Conservation (phyloP, 805 yeast species). For the Yarrowia porcina region DNA sequence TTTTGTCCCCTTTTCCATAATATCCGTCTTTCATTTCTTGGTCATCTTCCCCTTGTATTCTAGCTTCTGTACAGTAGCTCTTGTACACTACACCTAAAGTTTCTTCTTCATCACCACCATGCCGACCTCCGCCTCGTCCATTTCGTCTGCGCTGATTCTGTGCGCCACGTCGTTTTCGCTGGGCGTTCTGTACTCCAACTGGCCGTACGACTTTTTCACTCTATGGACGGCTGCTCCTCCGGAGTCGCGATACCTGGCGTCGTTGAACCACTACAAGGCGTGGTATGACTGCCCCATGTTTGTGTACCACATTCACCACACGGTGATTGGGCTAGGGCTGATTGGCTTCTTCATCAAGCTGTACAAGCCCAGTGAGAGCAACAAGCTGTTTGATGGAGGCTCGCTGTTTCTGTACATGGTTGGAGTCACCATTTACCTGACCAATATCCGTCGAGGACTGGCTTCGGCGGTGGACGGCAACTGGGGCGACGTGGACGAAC, state of each 20-base stretch:
- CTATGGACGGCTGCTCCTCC: slow-evolving; percentile 60
- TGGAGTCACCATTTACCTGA: slow-evolving; percentile 73
- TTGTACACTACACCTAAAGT: no score
- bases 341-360: slow-evolving; percentile 72
- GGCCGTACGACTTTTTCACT: slow-evolving; percentile 76
- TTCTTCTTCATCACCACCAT: slow-evolving; percentile 24
- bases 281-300: slow-evolving; percentile 66
- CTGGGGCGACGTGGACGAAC: slow-evolving; percentile 92
- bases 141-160: slow-evolving; percentile 36
- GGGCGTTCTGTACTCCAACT: slow-evolving; percentile 74
- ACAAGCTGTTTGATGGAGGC: slow-evolving; percentile 87
- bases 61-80: no score
- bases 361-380: slow-evolving; percentile 81
- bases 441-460: slow-evolving; percentile 80
- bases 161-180: slow-evolving; percentile 66
- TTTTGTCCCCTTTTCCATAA: no score
- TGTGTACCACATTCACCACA: slow-evolving; percentile 61
- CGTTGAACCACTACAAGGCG: slow-evolving; percentile 68
- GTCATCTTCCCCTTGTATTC: no score
- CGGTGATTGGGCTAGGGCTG: slow-evolving; percentile 60
- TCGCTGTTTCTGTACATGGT: slow-evolving; percentile 69
- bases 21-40: no score
- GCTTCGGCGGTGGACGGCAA: slow-evolving; percentile 63
- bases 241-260: slow-evolving; percentile 52
- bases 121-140: slow-evolving; percentile 38